Conservation (phyloP, 2,329 filamentous ascomycete species). For the Fonsecaea pugnacius region DNA sequence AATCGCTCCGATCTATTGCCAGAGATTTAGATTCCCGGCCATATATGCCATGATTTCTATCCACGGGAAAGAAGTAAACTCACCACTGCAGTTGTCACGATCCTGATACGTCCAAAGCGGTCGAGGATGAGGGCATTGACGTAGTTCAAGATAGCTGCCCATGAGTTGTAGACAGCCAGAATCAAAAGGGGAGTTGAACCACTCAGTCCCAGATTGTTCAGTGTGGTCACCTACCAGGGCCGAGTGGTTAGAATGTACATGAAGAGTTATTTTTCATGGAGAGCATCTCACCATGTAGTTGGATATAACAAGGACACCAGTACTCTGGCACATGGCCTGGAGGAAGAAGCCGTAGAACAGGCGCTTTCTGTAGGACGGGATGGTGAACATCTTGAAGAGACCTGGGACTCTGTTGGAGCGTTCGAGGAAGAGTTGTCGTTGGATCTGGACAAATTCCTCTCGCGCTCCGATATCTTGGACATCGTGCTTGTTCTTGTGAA, state of each 20-base stretch:
- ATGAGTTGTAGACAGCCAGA: slow-evolving; percentile 45
- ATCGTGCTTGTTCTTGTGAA: not conserved
- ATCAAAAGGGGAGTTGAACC: slow-evolving; percentile 49
- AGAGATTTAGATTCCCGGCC: not conserved
- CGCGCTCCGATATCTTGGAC: not conserved
- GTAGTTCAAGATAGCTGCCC: slow-evolving; percentile 15
- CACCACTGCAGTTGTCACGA: slow-evolving; percentile 25
- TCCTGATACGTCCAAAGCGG: slow-evolving; percentile 11
- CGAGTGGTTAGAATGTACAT: not conserved
- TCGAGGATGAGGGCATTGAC: slow-evolving; percentile 14
- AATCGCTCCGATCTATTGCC: slow-evolving; percentile 42
- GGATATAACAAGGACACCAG: slow-evolving; percentile 45
- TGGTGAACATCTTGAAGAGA: not conserved
- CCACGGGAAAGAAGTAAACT: not conserved
- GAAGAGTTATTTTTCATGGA: no score
- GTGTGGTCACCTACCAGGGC: slow-evolving; percentile 45
- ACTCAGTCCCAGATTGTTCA: slow-evolving; percentile 48
- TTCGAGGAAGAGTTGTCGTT: not conserved
- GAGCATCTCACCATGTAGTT: slow-evolving; percentile 44
- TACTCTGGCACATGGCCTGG: slow-evolving; percentile 12
- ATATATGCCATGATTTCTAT: not conserved
- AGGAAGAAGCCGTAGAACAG: slow-evolving; percentile 14
- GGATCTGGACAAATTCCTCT: not conserved
- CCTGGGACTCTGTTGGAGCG: not conserved
- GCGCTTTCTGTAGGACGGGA: slow-evolving; percentile 14